Evolutionary conservation across 495 filamentous ascomycete genomes (phyloP).

Genomic region (Podospora pseudocomata): DNA sequence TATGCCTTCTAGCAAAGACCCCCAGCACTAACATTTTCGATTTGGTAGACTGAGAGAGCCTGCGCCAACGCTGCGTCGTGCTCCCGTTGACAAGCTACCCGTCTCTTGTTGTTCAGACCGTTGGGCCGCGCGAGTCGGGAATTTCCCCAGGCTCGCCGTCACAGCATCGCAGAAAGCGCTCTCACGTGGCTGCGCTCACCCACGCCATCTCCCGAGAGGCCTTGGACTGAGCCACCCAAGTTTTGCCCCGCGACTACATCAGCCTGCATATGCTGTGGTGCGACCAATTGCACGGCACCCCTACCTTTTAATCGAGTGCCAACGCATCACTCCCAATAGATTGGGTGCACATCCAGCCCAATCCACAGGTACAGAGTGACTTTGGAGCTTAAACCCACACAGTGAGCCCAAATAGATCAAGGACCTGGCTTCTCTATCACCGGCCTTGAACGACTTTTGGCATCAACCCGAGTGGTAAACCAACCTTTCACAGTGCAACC

Average conservation of each 20-base stretch:
- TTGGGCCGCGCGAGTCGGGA: slow-evolving; percentile 20
- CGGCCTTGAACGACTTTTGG: slow-evolving; percentile 19
- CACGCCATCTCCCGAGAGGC: slow-evolving; percentile 32
- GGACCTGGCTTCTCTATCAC: slow-evolving; percentile 30
- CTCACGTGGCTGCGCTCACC: slow-evolving; percentile 45
- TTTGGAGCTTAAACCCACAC: slow-evolving; percentile 38
- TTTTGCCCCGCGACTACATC: slow-evolving; percentile 53
- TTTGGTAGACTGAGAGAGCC: background rate
- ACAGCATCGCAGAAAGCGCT: slow-evolving; percentile 20
- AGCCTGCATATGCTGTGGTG: slow-evolving; percentile 57
- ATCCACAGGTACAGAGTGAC: slow-evolving; percentile 48
- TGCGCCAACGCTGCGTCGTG: background rate
- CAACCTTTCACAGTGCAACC: slow-evolving; percentile 13
- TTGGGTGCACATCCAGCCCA: slow-evolving; percentile 52
- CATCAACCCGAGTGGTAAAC: slow-evolving; percentile 23
- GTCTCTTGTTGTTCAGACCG: slow-evolving; percentile 10
- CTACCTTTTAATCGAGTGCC: slow-evolving; percentile 49
- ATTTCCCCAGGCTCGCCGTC: slow-evolving; percentile 10
- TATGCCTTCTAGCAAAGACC: slow-evolving; percentile 28
- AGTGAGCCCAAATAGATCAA: slow-evolving; percentile 37
- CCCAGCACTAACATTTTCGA: background rate
- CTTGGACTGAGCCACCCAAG: slow-evolving; percentile 42
- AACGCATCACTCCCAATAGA: slow-evolving; percentile 59
- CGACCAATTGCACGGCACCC: slow-evolving; percentile 50
- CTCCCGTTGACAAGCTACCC: slow-evolving; percentile 10